Conservation (phyloP, 2,329 filamentous ascomycete species). For the Fusarium coicis region DNA sequence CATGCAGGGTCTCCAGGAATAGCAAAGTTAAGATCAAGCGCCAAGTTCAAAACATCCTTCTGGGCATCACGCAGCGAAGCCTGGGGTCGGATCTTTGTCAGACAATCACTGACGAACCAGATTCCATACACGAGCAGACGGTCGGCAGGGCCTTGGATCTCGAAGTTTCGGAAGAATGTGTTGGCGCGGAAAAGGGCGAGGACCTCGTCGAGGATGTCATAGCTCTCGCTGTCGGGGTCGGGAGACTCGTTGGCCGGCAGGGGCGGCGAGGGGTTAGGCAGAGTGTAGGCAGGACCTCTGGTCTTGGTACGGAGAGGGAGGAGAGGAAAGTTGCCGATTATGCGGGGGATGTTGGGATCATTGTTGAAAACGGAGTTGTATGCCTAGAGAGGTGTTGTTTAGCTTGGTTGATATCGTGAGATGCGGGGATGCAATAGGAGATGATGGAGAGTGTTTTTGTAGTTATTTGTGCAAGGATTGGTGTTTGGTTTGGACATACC, state of each 20-base stretch:
- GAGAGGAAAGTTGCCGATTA: slow-evolving; percentile 90
- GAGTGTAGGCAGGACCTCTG: slow-evolving; percentile 91
- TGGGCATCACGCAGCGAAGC: slow-evolving; percentile 69
- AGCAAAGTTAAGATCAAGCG: slow-evolving; percentile 92
- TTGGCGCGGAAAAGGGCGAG: slow-evolving; percentile 95
- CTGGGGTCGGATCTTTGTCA: slow-evolving; percentile 84
- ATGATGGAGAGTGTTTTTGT: not conserved
- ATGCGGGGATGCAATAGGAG: slow-evolving; percentile 25
- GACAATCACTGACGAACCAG: slow-evolving; percentile 89
- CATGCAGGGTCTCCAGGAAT: slow-evolving; percentile 94
- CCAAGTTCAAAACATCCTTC: slow-evolving; percentile 87
- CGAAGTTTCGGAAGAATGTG: slow-evolving; percentile 99
- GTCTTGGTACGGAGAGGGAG: slow-evolving; percentile 94
- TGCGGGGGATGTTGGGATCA: slow-evolving; percentile 72
- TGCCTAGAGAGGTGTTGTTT: slow-evolving; percentile 67
- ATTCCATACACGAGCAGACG: slow-evolving; percentile 96
- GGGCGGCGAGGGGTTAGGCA: slow-evolving; percentile 68
- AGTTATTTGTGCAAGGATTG: not conserved
- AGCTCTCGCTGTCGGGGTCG: slow-evolving; percentile 90
- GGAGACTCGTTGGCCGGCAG: slow-evolving; percentile 71
- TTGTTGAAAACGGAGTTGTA: slow-evolving; percentile 98
- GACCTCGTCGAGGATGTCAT: slow-evolving; percentile 96
- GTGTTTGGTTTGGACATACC: slow-evolving; percentile 49
- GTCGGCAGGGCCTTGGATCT: slow-evolving; percentile 96
- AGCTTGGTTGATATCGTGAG: slow-evolving; percentile 32